Conservation (phyloP, 306 rosid species). For the Acacia acuminata region DNA sequence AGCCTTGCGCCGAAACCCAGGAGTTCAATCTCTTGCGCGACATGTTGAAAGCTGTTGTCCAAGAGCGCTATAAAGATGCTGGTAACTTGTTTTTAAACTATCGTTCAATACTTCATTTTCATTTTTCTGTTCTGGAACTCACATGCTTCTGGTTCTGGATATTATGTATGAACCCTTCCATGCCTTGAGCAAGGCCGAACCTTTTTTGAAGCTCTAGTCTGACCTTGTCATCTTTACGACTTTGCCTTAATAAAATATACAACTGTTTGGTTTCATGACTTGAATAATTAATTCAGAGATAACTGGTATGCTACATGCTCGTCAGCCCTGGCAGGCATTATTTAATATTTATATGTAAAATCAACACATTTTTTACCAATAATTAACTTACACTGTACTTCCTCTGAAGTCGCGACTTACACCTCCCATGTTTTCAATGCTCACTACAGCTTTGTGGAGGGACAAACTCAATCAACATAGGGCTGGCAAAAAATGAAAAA, state of each 20-base stretch:
- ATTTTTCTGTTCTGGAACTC: not conserved
- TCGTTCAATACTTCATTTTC: not conserved
- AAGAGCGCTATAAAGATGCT: conserved; percentile 96
- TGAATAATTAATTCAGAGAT: not conserved
- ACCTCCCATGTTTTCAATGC: conserved; percentile 25
- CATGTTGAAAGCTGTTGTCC: conserved; percentile 88
- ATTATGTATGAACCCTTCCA: not conserved
- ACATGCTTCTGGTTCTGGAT: not conserved
- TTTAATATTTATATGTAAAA: no score
- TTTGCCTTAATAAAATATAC: not conserved
- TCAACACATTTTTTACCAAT: no score
- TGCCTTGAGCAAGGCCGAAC: not conserved
- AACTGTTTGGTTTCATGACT: conserved; percentile 11
- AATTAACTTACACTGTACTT: not conserved
- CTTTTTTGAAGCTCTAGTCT: not conserved
- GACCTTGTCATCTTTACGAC: not conserved
- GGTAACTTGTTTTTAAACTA: conserved; percentile 41
- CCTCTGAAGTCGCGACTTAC: conserved; percentile 5
- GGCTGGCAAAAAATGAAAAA: conserved; percentile 48
- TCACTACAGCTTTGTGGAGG: conserved; percentile 49
- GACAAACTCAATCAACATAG: conserved; percentile 51
- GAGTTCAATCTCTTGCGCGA: conserved; percentile 86
- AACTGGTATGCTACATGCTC: no score
- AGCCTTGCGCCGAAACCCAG: conserved; percentile 80
- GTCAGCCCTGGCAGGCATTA: no score